Conservation (phyloP, 805 yeast genomes). For the Sugiyamaella boreocaroliniensis region DNA sequence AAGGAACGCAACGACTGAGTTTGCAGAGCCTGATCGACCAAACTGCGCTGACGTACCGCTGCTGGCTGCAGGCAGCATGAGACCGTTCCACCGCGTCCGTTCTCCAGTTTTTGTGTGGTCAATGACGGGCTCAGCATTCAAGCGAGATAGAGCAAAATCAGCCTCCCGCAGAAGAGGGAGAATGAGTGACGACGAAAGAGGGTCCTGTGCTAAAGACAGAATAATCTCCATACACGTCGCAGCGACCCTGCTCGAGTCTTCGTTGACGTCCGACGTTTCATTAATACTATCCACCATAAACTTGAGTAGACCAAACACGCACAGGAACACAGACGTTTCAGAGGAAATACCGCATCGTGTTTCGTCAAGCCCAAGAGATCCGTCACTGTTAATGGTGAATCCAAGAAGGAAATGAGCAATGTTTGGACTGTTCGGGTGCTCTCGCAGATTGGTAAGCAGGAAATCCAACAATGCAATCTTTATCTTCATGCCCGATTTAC, state of each 20-base stretch:
- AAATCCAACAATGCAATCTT: slow-evolving; percentile 58
- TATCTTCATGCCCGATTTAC: slow-evolving; percentile 31
- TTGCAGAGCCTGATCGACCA: not conserved
- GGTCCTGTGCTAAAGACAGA: slow-evolving; percentile 52
- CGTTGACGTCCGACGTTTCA: slow-evolving; percentile 34
- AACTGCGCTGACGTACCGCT: not conserved
- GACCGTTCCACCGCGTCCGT: not conserved
- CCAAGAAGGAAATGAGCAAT: slow-evolving; percentile 77
- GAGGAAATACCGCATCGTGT: slow-evolving; percentile 48
- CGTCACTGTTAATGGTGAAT: slow-evolving; percentile 47
- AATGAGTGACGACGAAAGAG: slow-evolving; percentile 46
- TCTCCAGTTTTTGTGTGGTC: slow-evolving; percentile 25
- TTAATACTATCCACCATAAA: slow-evolving; percentile 41
- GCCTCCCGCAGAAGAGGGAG: slow-evolving; percentile 47
- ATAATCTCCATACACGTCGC: slow-evolving; percentile 55
- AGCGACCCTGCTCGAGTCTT: slow-evolving; percentile 52
- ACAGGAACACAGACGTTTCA: slow-evolving; percentile 47
- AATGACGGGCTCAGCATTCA: slow-evolving; percentile 49
- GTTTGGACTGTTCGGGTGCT: slow-evolving; percentile 34
- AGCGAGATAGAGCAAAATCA: slow-evolving; percentile 45
- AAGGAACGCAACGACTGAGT: slow-evolving; percentile 42
- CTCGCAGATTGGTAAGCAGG: slow-evolving; percentile 42
- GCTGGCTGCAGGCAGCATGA: not conserved
- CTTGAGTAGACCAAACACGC: slow-evolving; percentile 46
- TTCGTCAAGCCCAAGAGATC: slow-evolving; percentile 41